Percentiles rank a stretch among this genome's conserved stretches.
These are phyloP conservation scores for Neofusicoccum sp. DNA, from an alignment of 2,329 filamentous ascomycete species.

Conservation along the genomic window DNA sequence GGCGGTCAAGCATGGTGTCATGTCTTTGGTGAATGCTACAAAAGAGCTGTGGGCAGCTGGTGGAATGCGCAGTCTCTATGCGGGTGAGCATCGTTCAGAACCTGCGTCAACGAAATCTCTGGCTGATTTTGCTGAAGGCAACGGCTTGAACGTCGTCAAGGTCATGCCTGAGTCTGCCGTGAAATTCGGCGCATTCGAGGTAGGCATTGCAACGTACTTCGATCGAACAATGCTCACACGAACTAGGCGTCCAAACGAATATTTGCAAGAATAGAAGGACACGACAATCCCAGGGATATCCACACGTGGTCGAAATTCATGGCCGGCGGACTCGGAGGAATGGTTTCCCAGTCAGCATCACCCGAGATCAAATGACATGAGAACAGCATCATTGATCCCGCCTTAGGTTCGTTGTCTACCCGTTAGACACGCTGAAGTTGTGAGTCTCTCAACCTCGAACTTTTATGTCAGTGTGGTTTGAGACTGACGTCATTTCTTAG, in stretches of 20 bases:
- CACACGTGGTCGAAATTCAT: conserved; percentile 84
- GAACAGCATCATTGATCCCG: conserved; percentile 20
- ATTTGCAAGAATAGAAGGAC: conserved; percentile 82
- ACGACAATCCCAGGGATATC: conserved; percentile 75
- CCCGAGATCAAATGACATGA: conserved; percentile 19
- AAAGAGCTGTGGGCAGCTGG: conserved; percentile 81
- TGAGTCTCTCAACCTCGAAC: conserved; percentile 36
- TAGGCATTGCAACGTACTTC: conserved; percentile 31
- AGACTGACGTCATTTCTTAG: conserved; percentile 34
- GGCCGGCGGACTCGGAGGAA: conserved; percentile 85
- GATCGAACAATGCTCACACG: conserved; percentile 20
- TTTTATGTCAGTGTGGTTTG: background rate
- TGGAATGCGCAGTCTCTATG: conserved; percentile 85
- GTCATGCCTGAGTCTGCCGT: conserved; percentile 99
- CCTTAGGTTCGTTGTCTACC: conserved; percentile 82
- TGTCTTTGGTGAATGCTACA: conserved; percentile 70
- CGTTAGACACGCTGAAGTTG: conserved; percentile 80
- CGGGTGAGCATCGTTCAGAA: conserved; percentile 59
- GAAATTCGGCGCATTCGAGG: conserved; percentile 95
- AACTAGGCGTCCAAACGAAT: conserved; percentile 77
- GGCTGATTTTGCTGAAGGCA: conserved; percentile 58
- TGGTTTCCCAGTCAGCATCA: conserved; percentile 76
- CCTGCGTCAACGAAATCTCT: background rate
- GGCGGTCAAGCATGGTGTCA: conserved; percentile 64
- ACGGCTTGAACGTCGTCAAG: conserved; percentile 93